A percentile compares a stretch with the other conserved stretches of the same genome.
Evolutionary conservation across 163 green algal genomes (phyloP).

Genomic region (Chlorella variabilis): DNA sequence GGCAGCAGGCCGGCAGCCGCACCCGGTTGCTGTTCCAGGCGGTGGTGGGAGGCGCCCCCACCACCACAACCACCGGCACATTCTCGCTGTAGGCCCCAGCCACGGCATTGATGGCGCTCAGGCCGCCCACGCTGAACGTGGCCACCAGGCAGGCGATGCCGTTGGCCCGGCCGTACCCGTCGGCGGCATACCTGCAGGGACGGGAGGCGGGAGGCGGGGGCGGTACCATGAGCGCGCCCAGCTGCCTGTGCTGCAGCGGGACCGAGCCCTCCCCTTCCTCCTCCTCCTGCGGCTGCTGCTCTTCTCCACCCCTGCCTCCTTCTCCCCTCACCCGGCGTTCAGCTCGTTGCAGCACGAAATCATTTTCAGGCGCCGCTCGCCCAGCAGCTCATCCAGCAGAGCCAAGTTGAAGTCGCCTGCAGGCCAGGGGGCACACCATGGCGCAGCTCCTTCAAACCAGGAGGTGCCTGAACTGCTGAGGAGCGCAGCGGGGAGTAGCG

Average conservation of each 20-base stretch:
- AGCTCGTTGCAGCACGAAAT: constrained; percentile 81
- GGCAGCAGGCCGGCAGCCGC: too few relatives aligned
- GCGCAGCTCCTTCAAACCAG: too few relatives aligned
- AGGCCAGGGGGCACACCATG: background rate
- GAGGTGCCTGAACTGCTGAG: too few relatives aligned
- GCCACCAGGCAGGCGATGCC: constrained; percentile 68
- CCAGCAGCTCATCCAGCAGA: constrained; percentile 71
- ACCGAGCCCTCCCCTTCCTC: too few relatives aligned
- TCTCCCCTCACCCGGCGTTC: constrained; percentile 58
- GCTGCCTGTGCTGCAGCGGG: too few relatives aligned
- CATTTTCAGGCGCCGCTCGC: constrained; percentile 48
- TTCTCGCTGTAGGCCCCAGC: constrained; percentile 71
- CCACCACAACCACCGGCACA: constrained; percentile 78
- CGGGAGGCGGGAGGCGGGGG: background rate
- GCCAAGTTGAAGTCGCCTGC: constrained; percentile 78
- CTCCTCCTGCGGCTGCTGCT: too few relatives aligned
- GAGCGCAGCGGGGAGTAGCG: too few relatives aligned
- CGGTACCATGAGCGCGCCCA: too few relatives aligned
- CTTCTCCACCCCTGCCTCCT: too few relatives aligned
- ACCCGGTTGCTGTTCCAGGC: constrained; percentile 73
- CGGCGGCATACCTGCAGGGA: constrained; percentile 42
- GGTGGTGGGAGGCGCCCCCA: constrained; percentile 69
- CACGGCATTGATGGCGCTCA: constrained; percentile 68
- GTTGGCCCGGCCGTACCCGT: constrained; percentile 62
- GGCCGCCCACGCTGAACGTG: constrained; percentile 80